Evolutionary conservation across 768 basidiomycete genomes (phyloP), one percentile per base, ranked within the genome.

Genomic region (Trametes cingulata): DNA sequence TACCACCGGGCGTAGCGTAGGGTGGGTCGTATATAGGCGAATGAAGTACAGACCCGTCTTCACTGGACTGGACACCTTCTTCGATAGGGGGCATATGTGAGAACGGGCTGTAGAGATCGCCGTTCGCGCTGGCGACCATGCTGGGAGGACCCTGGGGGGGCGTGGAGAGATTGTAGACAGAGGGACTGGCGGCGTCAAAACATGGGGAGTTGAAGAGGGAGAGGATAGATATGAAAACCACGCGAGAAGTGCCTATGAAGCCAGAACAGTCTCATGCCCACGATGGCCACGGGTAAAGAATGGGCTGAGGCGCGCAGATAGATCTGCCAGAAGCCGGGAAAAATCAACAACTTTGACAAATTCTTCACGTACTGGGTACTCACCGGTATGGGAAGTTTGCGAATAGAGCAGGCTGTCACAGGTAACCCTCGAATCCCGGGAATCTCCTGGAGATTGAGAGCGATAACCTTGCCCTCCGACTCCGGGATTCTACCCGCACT

Each of bases 1-100:
- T 67, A 75, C 74, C 65, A 57, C 71, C 67, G 65, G 64, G 68
- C 67, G 52, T 58, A 58, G 73, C 74, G 71, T 78, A 77, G 69
- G 78, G 76, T 67, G 77, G 76, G 76, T 85, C 81, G 74, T 87
- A 86, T 52, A 85, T 80, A 65, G 90, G 88, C 2, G 89, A 90
- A 67, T 88, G 87, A 22, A 90, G 74, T 61, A 86, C 88, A 52
- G 88, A 90, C 69, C 86, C 84, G 68, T 89, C 88, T 69, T 90
- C 88, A 72, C 85, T 87, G 22, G 86, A 88, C 74, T 85, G 86
- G 43, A 81, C 80, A 39, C 85, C 82, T 68, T 89, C 87, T 70
- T 88, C 88, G 59, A 78, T 73, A 61, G 79, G 75, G 72, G 82
- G 78, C 59, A 69, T 63, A 56, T 77, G 75, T 49, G 80, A 81